Evolutionary conservation across 1,284 basidiomycete species (phyloP), one percentile per base, ranked within the genome.

Genomic region (Puccinia hordei): DNA sequence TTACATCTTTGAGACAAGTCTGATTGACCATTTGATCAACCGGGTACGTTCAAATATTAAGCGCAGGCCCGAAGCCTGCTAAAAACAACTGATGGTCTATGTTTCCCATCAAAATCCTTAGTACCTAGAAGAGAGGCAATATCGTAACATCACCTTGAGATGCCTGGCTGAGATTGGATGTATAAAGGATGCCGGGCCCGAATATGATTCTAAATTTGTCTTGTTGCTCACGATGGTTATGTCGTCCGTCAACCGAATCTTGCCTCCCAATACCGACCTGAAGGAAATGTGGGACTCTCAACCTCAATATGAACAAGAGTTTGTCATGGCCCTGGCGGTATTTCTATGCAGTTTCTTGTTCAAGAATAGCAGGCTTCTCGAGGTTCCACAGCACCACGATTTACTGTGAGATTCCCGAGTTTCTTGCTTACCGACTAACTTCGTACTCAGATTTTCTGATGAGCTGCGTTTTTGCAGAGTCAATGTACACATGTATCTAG

Each of bases 161-260:
- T 99, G 97, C 86, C 88, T 99, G 68, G 94, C 94, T n/a, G 97
- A 99, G 87, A 98, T 99, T 82, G 95, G 93, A 30, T 91, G 90
- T 6, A 84, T 83, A 80, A 89, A 99, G 73, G 93, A 92, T 84
- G 95, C 99, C 75, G 95, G 94, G n/a, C 91, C 95, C 19, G 97
- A 99, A 88, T 99, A 98, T 87, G 96, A 99, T 86, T 90, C 91
- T 65, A 99, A 99, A 89, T 99, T 98, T 85, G 94, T 96, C 82
- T 93, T 96, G 82, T 89, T 99, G 33, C 99, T 99, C 88, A 93
- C 94, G 79, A 94, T 96, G 90, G 95, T 97, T 85, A 97, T 98
- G 95, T 96, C 95, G 13, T 92, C 93, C 68, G 88, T 98, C 85
- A 97, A 97, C 87, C 91, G 93, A 82, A 97, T 98, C 93, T 92